Evolutionary conservation across 1,284 basidiomycete genomes (phyloP).

Genomic region (Boletus smithii): DNA sequence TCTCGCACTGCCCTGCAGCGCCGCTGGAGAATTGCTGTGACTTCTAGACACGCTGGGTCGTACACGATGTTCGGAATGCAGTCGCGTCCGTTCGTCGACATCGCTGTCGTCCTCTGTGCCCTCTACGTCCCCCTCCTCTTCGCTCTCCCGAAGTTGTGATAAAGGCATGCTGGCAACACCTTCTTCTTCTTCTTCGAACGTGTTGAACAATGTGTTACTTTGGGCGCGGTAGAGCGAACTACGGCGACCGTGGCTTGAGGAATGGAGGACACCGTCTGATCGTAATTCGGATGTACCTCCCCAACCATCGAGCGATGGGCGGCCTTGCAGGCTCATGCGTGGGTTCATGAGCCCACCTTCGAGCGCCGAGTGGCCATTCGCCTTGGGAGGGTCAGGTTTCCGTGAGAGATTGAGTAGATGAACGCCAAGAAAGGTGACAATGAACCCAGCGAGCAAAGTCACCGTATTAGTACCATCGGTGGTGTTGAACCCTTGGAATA

Average conservation of each 20-base stretch:
- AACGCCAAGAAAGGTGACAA: constrained; percentile 89
- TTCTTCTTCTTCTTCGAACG: constrained; percentile 45
- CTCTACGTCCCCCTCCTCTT: constrained; percentile 36
- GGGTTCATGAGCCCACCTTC: constrained; percentile 78
- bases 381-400: constrained; percentile 45
- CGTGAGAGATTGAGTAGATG: constrained; percentile 87
- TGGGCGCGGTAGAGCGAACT: constrained; percentile 62
- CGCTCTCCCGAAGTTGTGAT: constrained; percentile 42
- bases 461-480: constrained; percentile 77
- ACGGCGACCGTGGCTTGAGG: constrained; percentile 44
- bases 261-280: constrained; percentile 33
- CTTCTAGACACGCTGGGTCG: constrained; percentile 29
- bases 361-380: constrained; percentile 51
- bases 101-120: constrained; percentile 34
- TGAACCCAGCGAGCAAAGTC: constrained; percentile 84
- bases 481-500: constrained; percentile 97
- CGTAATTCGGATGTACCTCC: constrained; percentile 41
- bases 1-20: constrained; percentile 30
- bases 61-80: constrained; percentile 34
- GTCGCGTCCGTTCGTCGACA: constrained; percentile 50
- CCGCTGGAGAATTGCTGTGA: constrained; percentile 28
- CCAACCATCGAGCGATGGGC: constrained; percentile 72
- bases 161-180: constrained; percentile 36
- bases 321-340: constrained; percentile 64
- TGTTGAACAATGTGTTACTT: constrained; percentile 56